phyloP scores from a whole-genome alignment of 441 rosid genomes.

The Brassica balearica region DNA sequence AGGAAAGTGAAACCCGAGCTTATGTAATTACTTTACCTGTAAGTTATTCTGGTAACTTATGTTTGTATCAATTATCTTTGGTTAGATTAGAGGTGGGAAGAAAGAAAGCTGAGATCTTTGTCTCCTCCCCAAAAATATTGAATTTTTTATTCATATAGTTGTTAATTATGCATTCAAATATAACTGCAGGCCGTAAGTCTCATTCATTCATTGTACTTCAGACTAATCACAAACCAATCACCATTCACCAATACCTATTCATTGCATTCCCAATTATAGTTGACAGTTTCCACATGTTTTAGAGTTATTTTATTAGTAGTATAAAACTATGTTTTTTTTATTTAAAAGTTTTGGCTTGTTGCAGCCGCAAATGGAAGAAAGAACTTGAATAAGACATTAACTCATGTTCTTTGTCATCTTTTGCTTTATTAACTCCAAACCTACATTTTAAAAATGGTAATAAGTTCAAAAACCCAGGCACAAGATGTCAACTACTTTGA shows the following conservation, averaged over 20 bases:
- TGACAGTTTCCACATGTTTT: conserved; percentile 23
- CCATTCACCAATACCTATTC: conserved; percentile 33
- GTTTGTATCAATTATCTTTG: conserved; percentile 19
- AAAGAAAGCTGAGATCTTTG: conserved; percentile 23
- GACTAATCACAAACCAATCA: conserved; percentile 35
- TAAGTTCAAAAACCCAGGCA: conserved; percentile 12
- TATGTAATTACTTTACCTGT: conserved; percentile 14
- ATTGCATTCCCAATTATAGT: conserved; percentile 19
- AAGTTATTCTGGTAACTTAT: conserved; percentile 15
- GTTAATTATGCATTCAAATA: conserved; percentile 16
- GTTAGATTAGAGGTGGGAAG: background rate
- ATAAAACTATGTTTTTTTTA: too few relatives aligned
- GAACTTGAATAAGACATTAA: conserved; percentile 4
- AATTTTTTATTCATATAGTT: background rate
- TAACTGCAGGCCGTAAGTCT: conserved; percentile 35
- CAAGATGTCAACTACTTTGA: conserved; percentile 34
- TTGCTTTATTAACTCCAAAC: conserved; percentile 17
- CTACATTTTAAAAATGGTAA: conserved; percentile 30
- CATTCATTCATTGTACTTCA: conserved; percentile 24
- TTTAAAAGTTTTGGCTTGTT: background rate
- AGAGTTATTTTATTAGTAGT: too few relatives aligned
- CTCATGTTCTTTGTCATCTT: background rate
- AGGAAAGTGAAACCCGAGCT: background rate
- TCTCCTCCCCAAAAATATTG: conserved; percentile 5
- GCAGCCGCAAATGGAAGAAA: conserved; percentile 14